A percentile compares a stretch with the other conserved stretches of the same genome.
Conservation (phyloP, 2,329 filamentous ascomycete species). For the Cladobotryum protrusum region DNA sequence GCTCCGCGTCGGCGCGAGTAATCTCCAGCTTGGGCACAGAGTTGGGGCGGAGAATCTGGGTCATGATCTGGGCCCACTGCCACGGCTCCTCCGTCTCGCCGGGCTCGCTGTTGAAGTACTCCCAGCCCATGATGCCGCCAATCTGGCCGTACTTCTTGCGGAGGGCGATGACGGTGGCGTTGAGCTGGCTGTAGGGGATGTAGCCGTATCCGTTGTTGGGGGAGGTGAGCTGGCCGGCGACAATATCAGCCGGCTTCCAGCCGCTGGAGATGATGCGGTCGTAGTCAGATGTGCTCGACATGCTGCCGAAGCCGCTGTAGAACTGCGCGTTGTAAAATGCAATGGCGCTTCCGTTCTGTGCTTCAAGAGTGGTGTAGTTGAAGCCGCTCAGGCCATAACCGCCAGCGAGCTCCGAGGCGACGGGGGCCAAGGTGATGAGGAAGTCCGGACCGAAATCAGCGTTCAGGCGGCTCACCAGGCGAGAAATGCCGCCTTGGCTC, state of each 20-base stretch:
- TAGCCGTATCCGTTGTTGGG: conserved; percentile 56
- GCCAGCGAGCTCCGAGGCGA: conserved; percentile 62
- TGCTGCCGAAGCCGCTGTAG: conserved; percentile 75
- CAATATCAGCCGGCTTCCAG: conserved; percentile 64
- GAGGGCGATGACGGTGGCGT: conserved; percentile 35
- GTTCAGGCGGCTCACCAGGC: conserved; percentile 59
- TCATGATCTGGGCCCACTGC: conserved; percentile 60
- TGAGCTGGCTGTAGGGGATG: conserved; percentile 39
- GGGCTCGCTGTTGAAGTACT: conserved; percentile 65
- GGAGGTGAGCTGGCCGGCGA: conserved; percentile 73
- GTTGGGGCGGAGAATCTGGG: conserved; percentile 22
- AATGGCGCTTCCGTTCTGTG: conserved; percentile 54
- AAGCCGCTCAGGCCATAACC: conserved; percentile 69
- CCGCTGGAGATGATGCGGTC: conserved; percentile 48
- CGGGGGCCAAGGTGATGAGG: conserved; percentile 72
- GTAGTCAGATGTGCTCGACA: conserved; percentile 35
- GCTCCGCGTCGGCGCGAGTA: conserved; percentile 10
- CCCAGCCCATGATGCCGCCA: conserved; percentile 87
- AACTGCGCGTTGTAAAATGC: conserved; percentile 85
- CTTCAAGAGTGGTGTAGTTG: conserved; percentile 65
- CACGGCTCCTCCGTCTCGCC: conserved; percentile 54
- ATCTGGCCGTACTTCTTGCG: conserved; percentile 54
- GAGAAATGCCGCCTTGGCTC: conserved; percentile 57
- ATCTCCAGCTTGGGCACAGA: conserved; percentile 12
- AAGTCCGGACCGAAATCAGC: conserved; percentile 62